Evolutionary conservation across 106 monocot species (phyloP), one percentile per base, ranked within the genome.

Genomic region (Acanthochlamys bracteata): DNA sequence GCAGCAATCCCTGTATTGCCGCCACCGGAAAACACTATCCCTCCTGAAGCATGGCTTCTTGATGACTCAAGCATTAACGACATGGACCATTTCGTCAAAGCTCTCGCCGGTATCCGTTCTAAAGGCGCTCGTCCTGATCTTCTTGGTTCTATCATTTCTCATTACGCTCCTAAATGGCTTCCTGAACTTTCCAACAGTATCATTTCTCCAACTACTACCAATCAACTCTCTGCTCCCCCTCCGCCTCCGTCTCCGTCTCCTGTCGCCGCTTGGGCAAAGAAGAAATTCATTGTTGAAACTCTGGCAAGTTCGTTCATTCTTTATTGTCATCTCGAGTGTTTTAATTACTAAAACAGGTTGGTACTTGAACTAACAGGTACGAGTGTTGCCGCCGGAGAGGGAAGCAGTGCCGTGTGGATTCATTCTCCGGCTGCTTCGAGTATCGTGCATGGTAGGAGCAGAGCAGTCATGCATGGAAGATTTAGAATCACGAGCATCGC

Each of bases 131-230:
- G 77, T 24, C 84, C 92, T 0, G 92, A 84, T 66, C 75, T 82
- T 47, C 65, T 89, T 25, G 78, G 68, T 57, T 82, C 84, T 55
- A 75, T 88, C 47, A 74, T 93, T 74, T 55, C 84, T 17, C 84
- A 82, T 53, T 88, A 78, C 74, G 92, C 88, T 42, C 70, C 84
- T 49, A 75, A 74, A 15, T 93, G 88, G 84, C 83, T 93, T 64
- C 82, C 93, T 4, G 92, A 93, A 65, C 70, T 88, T 41, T 66
- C 80, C 25, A 60, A 1, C 1, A 33, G 4, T 33, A 33, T 33
- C 4, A 33, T 33, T 33, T 33, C 33, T 33, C 33, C 33, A 33
- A 33, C 53, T 39, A 13, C 39, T 17, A 66, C 10, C 0, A 0
- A 62, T 47, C 66, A 23, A 24, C 26, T 26, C 19, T 17, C 23